Evolutionary conservation across 2,329 filamentous ascomycete genomes (phyloP).

Genomic region (Fusarium nematophilum): DNA sequence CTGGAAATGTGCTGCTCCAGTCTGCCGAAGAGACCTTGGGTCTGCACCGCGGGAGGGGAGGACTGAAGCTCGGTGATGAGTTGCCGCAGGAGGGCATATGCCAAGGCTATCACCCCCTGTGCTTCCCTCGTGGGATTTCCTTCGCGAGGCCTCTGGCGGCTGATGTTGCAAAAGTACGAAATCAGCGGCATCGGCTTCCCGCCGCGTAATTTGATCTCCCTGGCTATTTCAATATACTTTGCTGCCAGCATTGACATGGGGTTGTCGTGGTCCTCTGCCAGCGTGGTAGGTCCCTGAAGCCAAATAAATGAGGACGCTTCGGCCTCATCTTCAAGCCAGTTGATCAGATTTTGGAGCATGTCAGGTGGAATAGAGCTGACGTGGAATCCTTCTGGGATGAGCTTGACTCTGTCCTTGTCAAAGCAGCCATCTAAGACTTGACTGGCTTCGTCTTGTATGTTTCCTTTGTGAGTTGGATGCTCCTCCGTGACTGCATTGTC

Average conservation of each 20-base stretch:
- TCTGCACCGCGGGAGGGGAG: not conserved
- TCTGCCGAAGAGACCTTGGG: not conserved
- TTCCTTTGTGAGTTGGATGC: not conserved
- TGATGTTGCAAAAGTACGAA: not conserved
- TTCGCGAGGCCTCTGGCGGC: not conserved
- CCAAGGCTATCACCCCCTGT: not conserved
- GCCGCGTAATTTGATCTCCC: not conserved
- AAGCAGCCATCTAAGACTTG: not conserved
- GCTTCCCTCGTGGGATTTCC: not conserved
- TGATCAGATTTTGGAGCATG: slow-evolving; percentile 1
- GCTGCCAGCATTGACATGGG: not conserved
- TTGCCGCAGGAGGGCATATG: not conserved
- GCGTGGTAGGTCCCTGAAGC: not conserved
- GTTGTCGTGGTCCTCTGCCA: not conserved
- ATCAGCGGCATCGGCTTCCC: not conserved
- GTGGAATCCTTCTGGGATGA: not conserved
- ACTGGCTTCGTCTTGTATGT: not conserved
- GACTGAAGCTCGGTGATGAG: not conserved
- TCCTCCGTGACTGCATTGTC: not conserved
- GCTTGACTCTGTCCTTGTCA: not conserved
- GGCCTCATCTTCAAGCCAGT: not conserved
- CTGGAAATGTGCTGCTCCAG: not conserved
- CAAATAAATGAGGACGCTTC: not conserved
- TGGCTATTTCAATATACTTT: not conserved
- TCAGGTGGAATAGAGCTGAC: not conserved